A percentile compares a stretch with the other conserved stretches of the same genome.
phyloP scores from a whole-genome alignment of 1,284 basidiomycete genomes.

The Sporisorium scitamineum region DNA sequence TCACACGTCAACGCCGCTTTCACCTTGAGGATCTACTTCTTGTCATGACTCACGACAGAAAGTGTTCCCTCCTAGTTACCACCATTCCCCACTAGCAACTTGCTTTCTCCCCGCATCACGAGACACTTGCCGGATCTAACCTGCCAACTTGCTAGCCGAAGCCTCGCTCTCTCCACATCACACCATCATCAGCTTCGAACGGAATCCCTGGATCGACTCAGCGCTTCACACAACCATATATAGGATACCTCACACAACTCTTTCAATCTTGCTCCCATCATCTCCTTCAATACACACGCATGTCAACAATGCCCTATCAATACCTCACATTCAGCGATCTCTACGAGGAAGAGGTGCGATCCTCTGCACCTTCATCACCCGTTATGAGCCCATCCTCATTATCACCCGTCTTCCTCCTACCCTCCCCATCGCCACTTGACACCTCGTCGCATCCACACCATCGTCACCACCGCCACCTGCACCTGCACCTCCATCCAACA shows the following conservation, averaged over 20 bases:
- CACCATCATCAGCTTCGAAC: not conserved
- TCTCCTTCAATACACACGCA: not conserved
- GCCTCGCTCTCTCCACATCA: not conserved
- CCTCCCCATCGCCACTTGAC: constrained; percentile 7
- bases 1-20: too few relatives aligned
- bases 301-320: constrained; percentile 36
- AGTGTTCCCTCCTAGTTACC: not conserved
- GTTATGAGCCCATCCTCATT: constrained; percentile 27
- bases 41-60: constrained; percentile 9
- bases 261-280: not conserved
- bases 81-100: not conserved
- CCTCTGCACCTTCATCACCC: constrained; percentile 44
- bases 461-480: too few relatives aligned
- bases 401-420: constrained; percentile 40
- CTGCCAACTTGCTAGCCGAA: too few relatives aligned
- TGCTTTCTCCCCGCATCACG: constrained; percentile 7
- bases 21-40: not conserved
- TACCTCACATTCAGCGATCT: constrained; percentile 55
- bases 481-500: not conserved
- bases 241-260: not conserved
- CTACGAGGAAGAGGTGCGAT: constrained; percentile 42
- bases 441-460: constrained; percentile 12
- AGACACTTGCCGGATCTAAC: not conserved
- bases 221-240: not conserved
- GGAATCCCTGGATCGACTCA: not conserved